Base-by-base conservation (phyloP, 2,329 filamentous ascomycete genomes). In the Chrysoporthe cubensis region DNA sequence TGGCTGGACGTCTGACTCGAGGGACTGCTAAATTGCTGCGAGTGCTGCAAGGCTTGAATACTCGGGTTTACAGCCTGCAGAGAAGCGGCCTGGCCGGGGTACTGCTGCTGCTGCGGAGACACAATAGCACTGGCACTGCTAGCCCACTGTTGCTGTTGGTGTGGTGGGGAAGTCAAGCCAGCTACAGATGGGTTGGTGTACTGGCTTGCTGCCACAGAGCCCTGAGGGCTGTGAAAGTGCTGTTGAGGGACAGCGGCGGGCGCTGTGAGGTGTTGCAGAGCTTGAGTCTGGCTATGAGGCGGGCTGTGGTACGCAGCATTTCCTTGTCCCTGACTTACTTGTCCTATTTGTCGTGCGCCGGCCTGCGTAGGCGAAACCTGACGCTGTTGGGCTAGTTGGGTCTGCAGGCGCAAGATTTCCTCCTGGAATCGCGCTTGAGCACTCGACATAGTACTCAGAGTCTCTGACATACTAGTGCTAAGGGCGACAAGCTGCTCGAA, bases 401-500 rank as follows among this genome's bases (percentile, higher is more conserved):
- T 67, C 64, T 76, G 85, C 71, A 88, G 80, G 76, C 87, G 88
- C 63, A 89, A 78, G 66, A 90, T 82, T 71, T 87, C 85, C 54
- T 85, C 85, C 76, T 94, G 91, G 71, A 93, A 88, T 66, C 91
- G 85, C 4, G 86, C 80, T 78, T 94, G 91, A 1, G 86, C 85
- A 5, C 87, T 80, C 5, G 89, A 89, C 89, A 95, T 89, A 14
- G 86, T 86, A 50, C 88, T 87, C 34, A 95, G 84, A 57, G 89
- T 92, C 70, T 90, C 87, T 2, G 89, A 87, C 67, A 94, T 82
- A 34, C 87, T 85, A 43, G 85, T 85, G 4, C 93, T 88, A 42
- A 92, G 84, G 16, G 85, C 84, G 8, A 89, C 84, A n/a, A 95
- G 83, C 74, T 92, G 87, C 65, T 91, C 88, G 67, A 94, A 90